Conservation (phyloP, 1,139 yeast species). For the Pneumocystis carinii region DNA sequence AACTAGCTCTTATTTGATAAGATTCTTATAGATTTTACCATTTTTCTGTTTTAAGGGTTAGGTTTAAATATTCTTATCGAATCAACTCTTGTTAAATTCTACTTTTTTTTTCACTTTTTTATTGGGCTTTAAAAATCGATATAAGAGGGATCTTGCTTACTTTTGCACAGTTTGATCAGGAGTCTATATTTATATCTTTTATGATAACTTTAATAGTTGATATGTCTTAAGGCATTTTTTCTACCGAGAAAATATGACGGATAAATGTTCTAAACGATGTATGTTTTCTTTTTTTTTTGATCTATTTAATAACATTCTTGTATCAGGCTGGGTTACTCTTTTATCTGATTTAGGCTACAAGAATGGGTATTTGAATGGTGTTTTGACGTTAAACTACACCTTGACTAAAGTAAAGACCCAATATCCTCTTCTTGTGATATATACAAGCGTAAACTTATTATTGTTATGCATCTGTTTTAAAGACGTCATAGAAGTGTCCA, state of each 20-base stretch:
- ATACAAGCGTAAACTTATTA: slow-evolving; percentile 31
- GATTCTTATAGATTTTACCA: too few relatives aligned
- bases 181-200: too few relatives aligned
- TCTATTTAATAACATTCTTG: not conserved
- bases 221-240: not conserved
- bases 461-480: not conserved
- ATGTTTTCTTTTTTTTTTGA: not conserved
- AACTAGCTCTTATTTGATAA: too few relatives aligned
- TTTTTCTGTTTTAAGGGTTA: too few relatives aligned
- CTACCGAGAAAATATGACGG: not conserved
- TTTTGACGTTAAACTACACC: slow-evolving; percentile 35
- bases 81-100: too few relatives aligned
- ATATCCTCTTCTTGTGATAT: slow-evolving; percentile 37
- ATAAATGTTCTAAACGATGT: not conserved
- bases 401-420: slow-evolving; percentile 28
- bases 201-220: slow-evolving; percentile 23
- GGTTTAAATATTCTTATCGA: too few relatives aligned
- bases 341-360: slow-evolving; percentile 28
- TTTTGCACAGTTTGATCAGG: too few relatives aligned
- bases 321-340: slow-evolving; percentile 34
- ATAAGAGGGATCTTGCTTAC: too few relatives aligned
- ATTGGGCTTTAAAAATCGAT: too few relatives aligned
- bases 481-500: not conserved
- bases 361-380: slow-evolving; percentile 34
- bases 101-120: too few relatives aligned